Conservation (phyloP, 495 filamentous ascomycete species). For the Hypoxylon cercidicola region DNA sequence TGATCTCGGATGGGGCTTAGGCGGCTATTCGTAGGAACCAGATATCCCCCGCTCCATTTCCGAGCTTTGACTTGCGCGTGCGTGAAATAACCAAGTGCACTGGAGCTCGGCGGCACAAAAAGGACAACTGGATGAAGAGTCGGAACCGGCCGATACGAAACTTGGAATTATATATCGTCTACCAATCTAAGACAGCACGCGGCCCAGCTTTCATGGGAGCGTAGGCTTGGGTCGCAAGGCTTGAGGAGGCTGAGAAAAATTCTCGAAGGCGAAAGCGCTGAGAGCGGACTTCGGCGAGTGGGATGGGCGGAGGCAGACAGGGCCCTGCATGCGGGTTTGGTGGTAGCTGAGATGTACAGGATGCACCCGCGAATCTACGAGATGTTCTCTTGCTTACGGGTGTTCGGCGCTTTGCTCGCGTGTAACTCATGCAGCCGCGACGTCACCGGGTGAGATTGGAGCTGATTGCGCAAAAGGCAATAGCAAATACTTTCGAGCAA, state of each 20-base stretch:
- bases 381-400: constrained; percentile 14
- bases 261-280: background rate
- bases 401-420: constrained; percentile 1
- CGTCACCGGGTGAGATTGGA: constrained; percentile 21
- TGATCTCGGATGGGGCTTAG: constrained; percentile 25
- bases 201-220: constrained; percentile 6
- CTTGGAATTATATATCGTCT: constrained; percentile 7
- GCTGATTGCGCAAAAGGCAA: constrained; percentile 26
- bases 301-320: constrained; percentile 24
- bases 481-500: constrained; percentile 32
- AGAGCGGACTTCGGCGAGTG: constrained; percentile 15
- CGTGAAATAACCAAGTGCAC: constrained; percentile 28
- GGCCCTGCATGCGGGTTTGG: constrained; percentile 17
- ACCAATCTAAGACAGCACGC: constrained; percentile 11
- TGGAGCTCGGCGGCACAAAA: background rate
- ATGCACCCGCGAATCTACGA: constrained; percentile 19
- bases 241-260: constrained; percentile 32
- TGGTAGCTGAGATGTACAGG: too few relatives aligned
- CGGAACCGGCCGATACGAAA: background rate
- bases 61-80: constrained; percentile 14
- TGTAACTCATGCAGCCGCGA: constrained; percentile 18
- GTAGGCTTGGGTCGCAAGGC: constrained; percentile 21
- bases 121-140: background rate
- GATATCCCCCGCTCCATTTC: constrained; percentile 40
- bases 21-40: constrained; percentile 33